These are phyloP conservation scores for Candolleomyces eurysporus DNA, from an alignment of 768 basidiomycete species.

Conservation along the genomic window DNA sequence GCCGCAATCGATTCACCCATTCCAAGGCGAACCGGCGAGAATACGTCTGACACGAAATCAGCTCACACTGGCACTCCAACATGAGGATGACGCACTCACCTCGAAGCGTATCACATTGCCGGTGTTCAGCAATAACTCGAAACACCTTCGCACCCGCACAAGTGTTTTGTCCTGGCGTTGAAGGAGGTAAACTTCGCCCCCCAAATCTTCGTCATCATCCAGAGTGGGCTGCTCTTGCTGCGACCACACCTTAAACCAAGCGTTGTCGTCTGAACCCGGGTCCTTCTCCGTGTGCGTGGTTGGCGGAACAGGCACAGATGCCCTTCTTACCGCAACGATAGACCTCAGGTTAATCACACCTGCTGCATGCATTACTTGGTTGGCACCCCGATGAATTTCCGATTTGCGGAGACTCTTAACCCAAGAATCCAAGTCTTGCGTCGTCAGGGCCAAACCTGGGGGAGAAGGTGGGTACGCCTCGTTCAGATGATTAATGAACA, in stretches of 20 bases:
- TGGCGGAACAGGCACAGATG: conserved; percentile 46
- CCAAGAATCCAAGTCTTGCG: conserved; percentile 24
- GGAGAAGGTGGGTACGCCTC: conserved; percentile 69
- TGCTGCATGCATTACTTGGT: conserved; percentile 62
- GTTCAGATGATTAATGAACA: conserved; percentile 57
- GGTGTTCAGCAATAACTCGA: conserved; percentile 71
- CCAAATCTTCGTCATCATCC: conserved; percentile 63
- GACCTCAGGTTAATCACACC: conserved; percentile 73
- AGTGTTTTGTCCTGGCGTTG: conserved; percentile 40
- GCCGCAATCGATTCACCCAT: conserved; percentile 79
- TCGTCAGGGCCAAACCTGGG: conserved; percentile 44
- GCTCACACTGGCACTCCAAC: not conserved
- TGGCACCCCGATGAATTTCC: conserved; percentile 61
- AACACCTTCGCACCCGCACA: conserved; percentile 62
- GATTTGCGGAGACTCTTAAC: conserved; percentile 40
- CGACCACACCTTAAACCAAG: conserved; percentile 29
- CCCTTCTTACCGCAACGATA: conserved; percentile 63
- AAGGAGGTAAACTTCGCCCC: conserved; percentile 55
- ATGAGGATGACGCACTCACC: conserved; percentile 41
- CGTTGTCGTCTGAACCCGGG: conserved; percentile 28
- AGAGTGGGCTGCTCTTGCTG: conserved; percentile 37
- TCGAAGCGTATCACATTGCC: conserved; percentile 77
- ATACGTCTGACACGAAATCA: conserved; percentile 48
- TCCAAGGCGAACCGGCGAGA: conserved; percentile 68
- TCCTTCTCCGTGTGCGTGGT: conserved; percentile 33